A percentile compares a stretch with the other conserved stretches of the same genome.
These are phyloP conservation scores for Lumnitzera racemosa DNA, from an alignment of 345 rosid genomes.

Conservation along the genomic window DNA sequence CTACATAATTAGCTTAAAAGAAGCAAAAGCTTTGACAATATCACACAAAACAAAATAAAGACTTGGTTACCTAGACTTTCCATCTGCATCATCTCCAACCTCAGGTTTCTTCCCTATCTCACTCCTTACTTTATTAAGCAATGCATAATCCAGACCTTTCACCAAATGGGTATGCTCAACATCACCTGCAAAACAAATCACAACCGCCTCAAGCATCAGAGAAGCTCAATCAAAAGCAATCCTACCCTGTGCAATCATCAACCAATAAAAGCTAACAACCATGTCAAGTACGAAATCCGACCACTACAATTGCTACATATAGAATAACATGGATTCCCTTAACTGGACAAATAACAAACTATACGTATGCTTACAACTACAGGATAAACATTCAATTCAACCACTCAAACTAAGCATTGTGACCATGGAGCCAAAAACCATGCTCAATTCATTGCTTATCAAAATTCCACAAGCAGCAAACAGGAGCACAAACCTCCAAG, in stretches of 20 bases:
- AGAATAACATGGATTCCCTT: too few species aligned
- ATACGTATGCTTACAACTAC: too few species aligned
- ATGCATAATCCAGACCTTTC: slow-evolving; percentile 92
- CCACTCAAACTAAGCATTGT: too few species aligned
- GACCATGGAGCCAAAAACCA: too few species aligned
- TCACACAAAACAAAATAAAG: neutral
- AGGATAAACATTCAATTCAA: too few species aligned
- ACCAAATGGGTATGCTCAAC: slow-evolving; percentile 98
- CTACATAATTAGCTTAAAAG: neutral
- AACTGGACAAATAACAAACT: too few species aligned
- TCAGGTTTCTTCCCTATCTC: slow-evolving; percentile 92
- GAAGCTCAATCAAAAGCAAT: neutral
- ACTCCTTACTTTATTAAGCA: slow-evolving; percentile 83
- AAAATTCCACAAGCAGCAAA: neutral
- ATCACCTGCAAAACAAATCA: slow-evolving; percentile 49
- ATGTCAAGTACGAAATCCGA: too few species aligned
- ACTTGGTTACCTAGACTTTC: slow-evolving; percentile 51
- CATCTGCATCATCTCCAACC: slow-evolving; percentile 52
- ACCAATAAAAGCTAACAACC: too few species aligned
- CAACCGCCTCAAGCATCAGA: slow-evolving; percentile 1
- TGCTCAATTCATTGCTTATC: too few species aligned
- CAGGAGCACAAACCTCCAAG: slow-evolving; percentile 73
- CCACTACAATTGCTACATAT: too few species aligned
- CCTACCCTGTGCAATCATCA: neutral
- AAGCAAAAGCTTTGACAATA: neutral